These are phyloP conservation scores for Pseudogymnoascus sp. DNA, from an alignment of 2,329 filamentous ascomycete species.

Conservation along the genomic window DNA sequence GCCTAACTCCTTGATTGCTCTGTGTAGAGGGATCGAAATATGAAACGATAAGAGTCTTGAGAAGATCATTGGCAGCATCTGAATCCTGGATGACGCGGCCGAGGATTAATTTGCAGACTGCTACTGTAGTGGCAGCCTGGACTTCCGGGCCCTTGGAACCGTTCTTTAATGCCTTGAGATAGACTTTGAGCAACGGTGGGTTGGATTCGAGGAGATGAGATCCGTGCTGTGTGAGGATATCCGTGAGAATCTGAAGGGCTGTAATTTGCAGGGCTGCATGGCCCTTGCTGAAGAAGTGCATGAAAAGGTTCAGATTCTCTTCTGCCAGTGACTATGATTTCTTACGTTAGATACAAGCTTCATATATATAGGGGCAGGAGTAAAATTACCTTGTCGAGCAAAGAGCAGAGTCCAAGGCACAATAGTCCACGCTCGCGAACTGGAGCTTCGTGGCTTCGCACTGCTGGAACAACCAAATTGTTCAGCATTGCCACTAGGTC, in stretches of 20 bases:
- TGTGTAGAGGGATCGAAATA: conserved; percentile 85
- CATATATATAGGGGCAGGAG: neutral
- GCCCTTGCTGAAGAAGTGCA: conserved; percentile 92
- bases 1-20: conserved; percentile 72
- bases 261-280: conserved; percentile 85
- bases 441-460: conserved; percentile 84
- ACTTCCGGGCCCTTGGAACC: conserved; percentile 62
- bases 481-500: conserved; percentile 97
- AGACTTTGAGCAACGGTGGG: conserved; percentile 72
- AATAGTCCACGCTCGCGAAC: conserved; percentile 85
- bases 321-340: conserved; percentile 63
- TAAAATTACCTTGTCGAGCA: conserved; percentile 64
- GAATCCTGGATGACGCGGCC: conserved; percentile 65
- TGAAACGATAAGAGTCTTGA: conserved; percentile 73
- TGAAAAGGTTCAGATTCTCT: conserved; percentile 86
- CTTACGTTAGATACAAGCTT: conserved; percentile 12
- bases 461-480: conserved; percentile 89
- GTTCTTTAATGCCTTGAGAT: conserved; percentile 70
- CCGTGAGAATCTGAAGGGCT: conserved; percentile 82
- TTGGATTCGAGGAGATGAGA: conserved; percentile 62
- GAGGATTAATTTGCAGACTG: conserved; percentile 79
- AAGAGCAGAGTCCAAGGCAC: conserved; percentile 81
- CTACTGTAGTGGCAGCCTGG: conserved; percentile 71
- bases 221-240: conserved; percentile 85
- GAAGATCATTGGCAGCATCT: conserved; percentile 61